phyloP scores from a whole-genome alignment of 2,329 filamentous ascomycete species.

The Kalaharituber pfeilii region DNA sequence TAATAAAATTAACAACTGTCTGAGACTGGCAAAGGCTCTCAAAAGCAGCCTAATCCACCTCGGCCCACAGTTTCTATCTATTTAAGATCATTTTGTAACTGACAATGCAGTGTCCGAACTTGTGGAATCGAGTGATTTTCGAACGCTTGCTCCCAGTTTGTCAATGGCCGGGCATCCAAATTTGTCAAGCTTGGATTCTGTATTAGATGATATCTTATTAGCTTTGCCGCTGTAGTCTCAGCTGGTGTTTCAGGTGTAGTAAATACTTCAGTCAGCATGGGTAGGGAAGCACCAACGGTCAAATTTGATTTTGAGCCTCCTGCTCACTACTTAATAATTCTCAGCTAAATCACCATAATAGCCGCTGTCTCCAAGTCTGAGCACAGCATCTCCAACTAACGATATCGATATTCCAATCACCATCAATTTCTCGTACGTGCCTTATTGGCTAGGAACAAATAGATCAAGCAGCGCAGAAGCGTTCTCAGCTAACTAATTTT shows the following conservation, averaged over 20 bases:
- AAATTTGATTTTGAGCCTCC: too few relatives aligned
- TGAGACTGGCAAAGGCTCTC: too few relatives aligned
- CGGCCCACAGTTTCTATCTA: constrained; percentile 46
- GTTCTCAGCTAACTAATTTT: too few relatives aligned
- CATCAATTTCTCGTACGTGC: constrained; percentile 46
- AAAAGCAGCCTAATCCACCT: constrained; percentile 51
- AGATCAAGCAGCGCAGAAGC: too few relatives aligned
- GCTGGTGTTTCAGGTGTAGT: too few relatives aligned
- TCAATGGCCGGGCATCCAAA: constrained; percentile 38
- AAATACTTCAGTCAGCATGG: too few relatives aligned
- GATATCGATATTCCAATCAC: constrained; percentile 48
- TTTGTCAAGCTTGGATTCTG: neutral
- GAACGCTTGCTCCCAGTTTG: constrained; percentile 51
- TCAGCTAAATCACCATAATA: too few relatives aligned
- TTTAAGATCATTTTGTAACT: constrained; percentile 47
- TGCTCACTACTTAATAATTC: too few relatives aligned
- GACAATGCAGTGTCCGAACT: constrained; percentile 45
- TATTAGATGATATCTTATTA: neutral
- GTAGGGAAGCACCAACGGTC: too few relatives aligned
- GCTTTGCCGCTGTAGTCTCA: neutral
- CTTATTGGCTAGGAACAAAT: too few relatives aligned
- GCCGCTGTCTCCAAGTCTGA: too few relatives aligned
- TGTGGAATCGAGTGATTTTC: constrained; percentile 42
- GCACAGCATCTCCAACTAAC: too few relatives aligned
- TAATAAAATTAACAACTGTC: constrained; percentile 6